Evolutionary conservation across 208 protist species (phyloP).

Genomic region (Trypanosoma melophagium): DNA sequence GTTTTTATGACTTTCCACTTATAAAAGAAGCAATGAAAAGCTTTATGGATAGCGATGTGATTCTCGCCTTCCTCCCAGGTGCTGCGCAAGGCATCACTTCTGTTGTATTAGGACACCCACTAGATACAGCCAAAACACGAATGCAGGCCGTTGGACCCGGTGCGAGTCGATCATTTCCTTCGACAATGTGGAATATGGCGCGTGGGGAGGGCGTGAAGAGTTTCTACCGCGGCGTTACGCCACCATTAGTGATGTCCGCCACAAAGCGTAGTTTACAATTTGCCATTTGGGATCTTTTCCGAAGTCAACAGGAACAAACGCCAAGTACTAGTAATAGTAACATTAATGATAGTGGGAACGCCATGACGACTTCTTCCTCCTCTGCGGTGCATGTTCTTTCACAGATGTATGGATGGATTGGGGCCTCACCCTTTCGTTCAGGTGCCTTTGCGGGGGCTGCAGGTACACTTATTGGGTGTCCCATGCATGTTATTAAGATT

Average conservation of each 20-base stretch:
- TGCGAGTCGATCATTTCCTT: slow-evolving; percentile 34
- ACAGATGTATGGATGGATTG: slow-evolving; percentile 20
- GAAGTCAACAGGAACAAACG: slow-evolving; percentile 10
- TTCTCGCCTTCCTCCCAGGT: slow-evolving; percentile 63
- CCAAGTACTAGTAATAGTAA: not conserved
- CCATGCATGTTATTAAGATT: slow-evolving; percentile 90
- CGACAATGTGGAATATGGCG: slow-evolving; percentile 64
- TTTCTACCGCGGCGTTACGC: slow-evolving; percentile 73
- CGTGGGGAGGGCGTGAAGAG: slow-evolving; percentile 64
- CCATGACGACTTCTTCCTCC: not conserved
- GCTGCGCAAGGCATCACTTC: slow-evolving; percentile 73
- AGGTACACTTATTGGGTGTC: slow-evolving; percentile 86
- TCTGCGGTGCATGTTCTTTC: not conserved
- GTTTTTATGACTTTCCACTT: not conserved
- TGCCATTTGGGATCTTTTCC: slow-evolving; percentile 75
- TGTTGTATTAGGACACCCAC: slow-evolving; percentile 75
- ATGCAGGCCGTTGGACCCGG: slow-evolving; percentile 76
- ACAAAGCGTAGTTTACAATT: slow-evolving; percentile 87
- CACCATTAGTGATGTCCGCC: slow-evolving; percentile 79
- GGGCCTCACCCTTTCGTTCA: slow-evolving; percentile 55
- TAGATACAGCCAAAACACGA: slow-evolving; percentile 89
- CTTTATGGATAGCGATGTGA: slow-evolving; percentile 22
- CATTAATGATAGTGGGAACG: not conserved
- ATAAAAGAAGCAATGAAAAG: not conserved
- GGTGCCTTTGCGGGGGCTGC: slow-evolving; percentile 75